phyloP scores from a whole-genome alignment of 352 stramenopile species.

The Blastocystis sp. region DNA sequence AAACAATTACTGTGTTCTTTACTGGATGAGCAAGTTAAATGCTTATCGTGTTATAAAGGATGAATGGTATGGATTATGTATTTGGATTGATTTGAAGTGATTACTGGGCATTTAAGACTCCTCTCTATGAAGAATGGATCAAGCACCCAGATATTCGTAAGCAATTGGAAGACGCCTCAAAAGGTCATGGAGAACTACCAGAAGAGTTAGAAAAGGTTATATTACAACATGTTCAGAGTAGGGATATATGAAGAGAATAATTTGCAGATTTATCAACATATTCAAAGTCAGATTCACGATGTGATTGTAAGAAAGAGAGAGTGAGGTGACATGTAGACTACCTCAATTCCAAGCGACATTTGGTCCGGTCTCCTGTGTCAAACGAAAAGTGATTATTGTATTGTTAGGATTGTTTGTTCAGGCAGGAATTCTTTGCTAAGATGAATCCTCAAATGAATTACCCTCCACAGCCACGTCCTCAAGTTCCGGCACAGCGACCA shows the following conservation, averaged over 20 bases:
- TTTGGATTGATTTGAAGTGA: not conserved
- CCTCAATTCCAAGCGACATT: not conserved
- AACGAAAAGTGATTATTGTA: not conserved
- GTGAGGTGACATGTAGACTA: not conserved
- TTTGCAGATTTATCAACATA: not conserved
- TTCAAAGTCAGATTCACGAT: not conserved
- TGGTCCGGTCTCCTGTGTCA: not conserved
- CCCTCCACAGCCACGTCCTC: not conserved
- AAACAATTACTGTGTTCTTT: constrained; percentile 57
- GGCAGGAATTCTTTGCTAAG: not conserved
- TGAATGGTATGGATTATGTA: not conserved
- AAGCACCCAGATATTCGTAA: not conserved
- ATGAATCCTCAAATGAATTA: constrained; percentile 4
- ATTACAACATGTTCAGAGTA: not conserved
- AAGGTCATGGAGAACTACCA: not conserved
- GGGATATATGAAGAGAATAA: not conserved
- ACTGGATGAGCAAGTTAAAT: constrained; percentile 65
- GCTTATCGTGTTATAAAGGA: constrained; percentile 20
- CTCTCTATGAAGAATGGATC: constrained; percentile 24
- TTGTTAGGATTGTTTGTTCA: not conserved
- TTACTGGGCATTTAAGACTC: constrained; percentile 46
- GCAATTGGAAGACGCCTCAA: not conserved
- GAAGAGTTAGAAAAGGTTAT: not conserved
- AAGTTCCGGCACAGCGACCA: not conserved
- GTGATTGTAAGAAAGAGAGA: not conserved